A percentile compares a stretch with the other conserved stretches of the same genome.
Evolutionary conservation across 257 asterid species (phyloP).

Genomic region (Gentiana dahurica): DNA sequence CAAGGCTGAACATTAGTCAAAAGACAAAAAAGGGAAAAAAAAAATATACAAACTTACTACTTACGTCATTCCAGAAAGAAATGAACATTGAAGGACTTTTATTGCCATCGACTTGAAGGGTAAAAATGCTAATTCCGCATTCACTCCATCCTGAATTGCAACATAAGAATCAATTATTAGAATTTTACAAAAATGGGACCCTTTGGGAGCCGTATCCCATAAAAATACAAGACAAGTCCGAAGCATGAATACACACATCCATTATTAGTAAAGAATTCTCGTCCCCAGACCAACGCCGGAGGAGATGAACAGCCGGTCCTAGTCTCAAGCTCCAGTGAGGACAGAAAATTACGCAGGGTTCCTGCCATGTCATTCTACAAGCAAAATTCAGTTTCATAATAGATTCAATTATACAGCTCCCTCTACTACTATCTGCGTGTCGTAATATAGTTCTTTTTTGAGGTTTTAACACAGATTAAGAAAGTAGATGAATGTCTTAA

Average conservation of each 20-base stretch:
- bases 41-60: slow-evolving; percentile 6
- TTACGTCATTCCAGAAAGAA: slow-evolving; percentile 69
- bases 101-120: slow-evolving; percentile 73
- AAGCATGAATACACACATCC: slow-evolving; percentile 42
- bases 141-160: slow-evolving; percentile 50
- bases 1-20: no score
- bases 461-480: not conserved
- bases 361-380: slow-evolving; percentile 62
- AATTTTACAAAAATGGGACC: not conserved
- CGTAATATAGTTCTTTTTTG: not conserved
- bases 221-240: not conserved
- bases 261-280: slow-evolving; percentile 62
- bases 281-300: slow-evolving; percentile 64
- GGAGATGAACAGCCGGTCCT: slow-evolving; percentile 80
- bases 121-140: slow-evolving; percentile 44
- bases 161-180: not conserved
- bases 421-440: no score
- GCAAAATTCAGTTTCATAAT: not conserved
- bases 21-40: not conserved
- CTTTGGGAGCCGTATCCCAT: not conserved
- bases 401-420: not conserved
- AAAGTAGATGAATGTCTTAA: not conserved
- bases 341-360: slow-evolving; percentile 85
- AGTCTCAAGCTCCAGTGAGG: slow-evolving; percentile 94
- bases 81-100: slow-evolving; percentile 80